These are phyloP conservation scores for Fusarium protoensiforme DNA, from an alignment of 2,329 filamentous ascomycete species.

Conservation along the genomic window DNA sequence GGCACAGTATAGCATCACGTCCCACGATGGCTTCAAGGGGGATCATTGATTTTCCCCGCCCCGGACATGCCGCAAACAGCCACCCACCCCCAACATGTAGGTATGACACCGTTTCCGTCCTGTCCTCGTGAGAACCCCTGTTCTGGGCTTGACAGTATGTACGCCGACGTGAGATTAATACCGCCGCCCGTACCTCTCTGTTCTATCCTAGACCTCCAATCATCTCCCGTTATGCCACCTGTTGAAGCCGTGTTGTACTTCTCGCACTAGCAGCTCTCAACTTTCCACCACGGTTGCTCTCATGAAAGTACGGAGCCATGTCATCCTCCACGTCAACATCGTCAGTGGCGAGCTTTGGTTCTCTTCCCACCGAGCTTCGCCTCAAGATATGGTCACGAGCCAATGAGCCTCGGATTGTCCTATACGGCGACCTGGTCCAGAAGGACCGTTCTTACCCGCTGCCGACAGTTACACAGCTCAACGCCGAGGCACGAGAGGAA, in stretches of 20 bases:
- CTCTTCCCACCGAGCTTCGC: conserved; percentile 50
- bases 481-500: conserved; percentile 49
- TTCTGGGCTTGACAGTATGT: conserved; percentile 32
- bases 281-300: conserved; percentile 9
- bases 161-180: conserved; percentile 41
- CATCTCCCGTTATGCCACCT: conserved; percentile 20
- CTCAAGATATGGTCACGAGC: conserved; percentile 52
- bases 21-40: conserved; percentile 43
- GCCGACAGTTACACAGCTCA: conserved; percentile 51
- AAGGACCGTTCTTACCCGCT: conserved; percentile 46
- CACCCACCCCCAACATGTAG: conserved; percentile 40
- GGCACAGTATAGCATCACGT: conserved; percentile 43
- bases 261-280: conserved; percentile 15
- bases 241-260: conserved; percentile 7
- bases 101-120: conserved; percentile 44
- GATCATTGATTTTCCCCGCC: conserved; percentile 41
- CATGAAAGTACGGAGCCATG: conserved; percentile 11
- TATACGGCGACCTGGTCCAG: conserved; percentile 49
- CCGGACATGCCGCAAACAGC: conserved; percentile 44
- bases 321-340: conserved; percentile 14
- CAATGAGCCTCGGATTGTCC: conserved; percentile 50
- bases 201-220: conserved; percentile 25
- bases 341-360: conserved; percentile 39
- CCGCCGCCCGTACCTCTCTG: conserved; percentile 31
- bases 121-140: conserved; percentile 43